phyloP scores from a whole-genome alignment of 805 yeast species.

The Pichia heedii region DNA sequence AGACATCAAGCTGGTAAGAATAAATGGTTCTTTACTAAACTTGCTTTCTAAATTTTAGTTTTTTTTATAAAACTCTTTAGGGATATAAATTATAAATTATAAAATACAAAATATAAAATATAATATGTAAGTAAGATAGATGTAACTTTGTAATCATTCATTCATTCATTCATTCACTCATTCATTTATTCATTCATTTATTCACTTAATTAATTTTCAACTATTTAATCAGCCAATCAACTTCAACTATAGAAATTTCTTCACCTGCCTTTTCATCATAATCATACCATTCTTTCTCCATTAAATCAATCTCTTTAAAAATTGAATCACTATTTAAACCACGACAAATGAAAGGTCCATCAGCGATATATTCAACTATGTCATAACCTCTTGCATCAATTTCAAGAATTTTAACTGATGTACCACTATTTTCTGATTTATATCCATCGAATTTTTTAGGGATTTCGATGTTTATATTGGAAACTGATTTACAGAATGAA shows the following conservation, averaged over 20 bases:
- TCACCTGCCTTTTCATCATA: conserved; percentile 77
- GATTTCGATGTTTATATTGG: conserved; percentile 16
- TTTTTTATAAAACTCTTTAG: conserved; percentile 7
- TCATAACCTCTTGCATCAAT: conserved; percentile 87
- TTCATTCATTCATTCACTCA: no score
- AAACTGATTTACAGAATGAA: conserved; percentile 20
- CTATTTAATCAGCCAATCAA: conserved; percentile 52
- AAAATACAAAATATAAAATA: conserved; percentile 8
- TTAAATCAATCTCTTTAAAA: conserved; percentile 43
- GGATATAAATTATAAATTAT: conserved; percentile 7
- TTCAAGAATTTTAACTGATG: conserved; percentile 42
- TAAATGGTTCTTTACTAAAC: conserved; percentile 99
- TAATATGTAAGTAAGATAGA: no score
- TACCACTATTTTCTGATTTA: conserved; percentile 33
- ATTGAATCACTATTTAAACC: conserved; percentile 33
- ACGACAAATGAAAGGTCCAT: conserved; percentile 46
- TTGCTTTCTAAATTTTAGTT: conserved; percentile 28
- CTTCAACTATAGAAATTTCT: conserved; percentile 75
- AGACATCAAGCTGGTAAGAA: conserved; percentile 99
- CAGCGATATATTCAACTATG: conserved; percentile 56
- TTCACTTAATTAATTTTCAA: no score
- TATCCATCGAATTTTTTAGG: conserved; percentile 24
- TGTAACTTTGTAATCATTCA: no score
- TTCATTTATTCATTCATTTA: no score
- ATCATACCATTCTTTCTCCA: conserved; percentile 88